Percentiles rank a stretch among this genome's conserved stretches.
These are phyloP conservation scores for Lasiosphaeria hispida DNA, from an alignment of 495 filamentous ascomycete species.

Conservation along the genomic window DNA sequence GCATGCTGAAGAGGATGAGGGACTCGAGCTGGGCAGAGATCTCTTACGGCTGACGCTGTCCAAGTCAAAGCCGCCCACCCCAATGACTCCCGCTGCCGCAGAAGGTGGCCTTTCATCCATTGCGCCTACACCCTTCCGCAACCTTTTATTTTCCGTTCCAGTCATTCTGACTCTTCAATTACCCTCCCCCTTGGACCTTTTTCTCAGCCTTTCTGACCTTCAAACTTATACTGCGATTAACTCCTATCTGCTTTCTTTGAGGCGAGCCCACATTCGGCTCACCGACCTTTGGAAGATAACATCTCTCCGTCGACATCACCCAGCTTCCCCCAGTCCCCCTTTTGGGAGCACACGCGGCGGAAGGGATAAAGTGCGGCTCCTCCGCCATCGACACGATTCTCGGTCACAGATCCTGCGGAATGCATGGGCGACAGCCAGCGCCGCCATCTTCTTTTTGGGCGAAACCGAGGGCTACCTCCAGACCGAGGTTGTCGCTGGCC, in stretches of 20 bases:
- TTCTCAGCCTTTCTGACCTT: constrained; percentile 72
- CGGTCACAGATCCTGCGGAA: constrained; percentile 66
- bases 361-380: constrained; percentile 50
- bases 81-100: constrained; percentile 20
- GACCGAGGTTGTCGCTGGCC: constrained; percentile 78
- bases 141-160: constrained; percentile 77
- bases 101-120: constrained; percentile 29
- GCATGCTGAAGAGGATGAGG: constrained; percentile 68
- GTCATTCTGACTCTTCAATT: constrained; percentile 69
- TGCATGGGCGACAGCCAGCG: constrained; percentile 82
- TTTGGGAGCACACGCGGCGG: constrained; percentile 59
- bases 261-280: constrained; percentile 76
- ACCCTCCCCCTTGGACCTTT: constrained; percentile 79
- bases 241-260: constrained; percentile 79
- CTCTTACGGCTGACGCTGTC: constrained; percentile 66
- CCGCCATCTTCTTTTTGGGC: constrained; percentile 80
- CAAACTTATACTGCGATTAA: constrained; percentile 77
- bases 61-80: constrained; percentile 37
- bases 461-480: constrained; percentile 86
- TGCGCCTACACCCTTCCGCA: constrained; percentile 61
- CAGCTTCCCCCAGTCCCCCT: constrained; percentile 62
- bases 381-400: constrained; percentile 56
- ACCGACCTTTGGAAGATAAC: constrained; percentile 83
- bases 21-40: constrained; percentile 78
- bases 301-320: constrained; percentile 69